Base-by-base conservation (phyloP, 139 green algal genomes). In the Asterochloris sp. region DNA sequence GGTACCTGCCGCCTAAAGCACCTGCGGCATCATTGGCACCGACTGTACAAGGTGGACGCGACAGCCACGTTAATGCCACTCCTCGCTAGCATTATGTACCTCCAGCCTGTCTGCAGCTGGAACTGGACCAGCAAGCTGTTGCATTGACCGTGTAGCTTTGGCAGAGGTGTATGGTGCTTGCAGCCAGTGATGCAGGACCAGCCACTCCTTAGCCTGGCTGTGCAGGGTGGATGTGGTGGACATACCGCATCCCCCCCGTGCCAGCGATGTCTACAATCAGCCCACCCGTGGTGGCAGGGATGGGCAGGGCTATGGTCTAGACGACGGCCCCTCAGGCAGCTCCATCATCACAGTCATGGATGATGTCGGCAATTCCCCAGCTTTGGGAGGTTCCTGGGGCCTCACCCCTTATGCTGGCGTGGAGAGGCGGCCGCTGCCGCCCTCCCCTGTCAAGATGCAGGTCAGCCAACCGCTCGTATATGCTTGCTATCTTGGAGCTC, bases 251-350 rank as follows among this genome's bases (percentile, higher is more conserved):
- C 27, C 27, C 15, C 26, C 71, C 63, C n/a, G 26, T 38, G 71
- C 80, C 64, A 84, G 80, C 26, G 80, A 84, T 47, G 26, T 62
- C 11, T 84, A 79, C 71, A 84, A 84, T 61, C n/a, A 69, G 64
- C 24, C 74, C 16, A 74, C 9, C n/a, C 21, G 9, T 27, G 80
- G 38, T 14, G 71, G 60, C 26, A 28, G 61, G 27, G 61, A 79
- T 24, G 61, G 54, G 24, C 80, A 74, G 66, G 80, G 80, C 27
- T 84, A 60, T 68, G 80, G 80, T 12, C 71, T 84, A n/a, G 74
- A 47, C 19, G 28, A 64, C 9, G 78, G 69, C 54, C 78, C 54
- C 27, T 23, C 80, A 15, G 74, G 64, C 73, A 74, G n/a, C 17
- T 17, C 64, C 11, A 29, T 79, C n/a, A 12, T 26, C 62, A 54